These are phyloP conservation scores for Encephalitozoon intestinalis DNA, from an alignment of 371 early-diverging fungal species.

Conservation along the genomic window DNA sequence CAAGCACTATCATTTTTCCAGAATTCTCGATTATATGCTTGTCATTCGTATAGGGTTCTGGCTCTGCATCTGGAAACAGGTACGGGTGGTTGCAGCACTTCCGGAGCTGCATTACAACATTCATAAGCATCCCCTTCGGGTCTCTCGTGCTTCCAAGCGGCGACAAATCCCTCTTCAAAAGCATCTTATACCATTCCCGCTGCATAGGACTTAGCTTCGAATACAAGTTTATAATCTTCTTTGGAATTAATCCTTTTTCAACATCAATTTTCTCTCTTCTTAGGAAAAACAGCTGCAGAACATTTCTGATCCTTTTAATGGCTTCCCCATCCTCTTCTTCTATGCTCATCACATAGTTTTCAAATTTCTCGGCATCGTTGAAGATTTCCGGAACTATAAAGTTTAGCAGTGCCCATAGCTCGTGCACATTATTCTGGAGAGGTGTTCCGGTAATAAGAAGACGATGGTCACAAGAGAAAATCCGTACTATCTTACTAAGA, in stretches of 20 bases:
- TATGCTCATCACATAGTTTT: slow-evolving; percentile 82
- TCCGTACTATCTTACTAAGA: slow-evolving; percentile 78
- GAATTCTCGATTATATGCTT: slow-evolving; percentile 86
- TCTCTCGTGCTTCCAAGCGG: slow-evolving; percentile 67
- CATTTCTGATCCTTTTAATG: slow-evolving; percentile 87
- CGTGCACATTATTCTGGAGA: slow-evolving; percentile 90
- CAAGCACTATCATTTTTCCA: slow-evolving; percentile 93
- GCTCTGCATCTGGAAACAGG: slow-evolving; percentile 79
- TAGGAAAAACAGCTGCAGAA: slow-evolving; percentile 82
- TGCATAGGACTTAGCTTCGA: slow-evolving; percentile 86
- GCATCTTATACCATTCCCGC: slow-evolving; percentile 82
- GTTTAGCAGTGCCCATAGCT: slow-evolving; percentile 93
- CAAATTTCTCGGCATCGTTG: slow-evolving; percentile 75
- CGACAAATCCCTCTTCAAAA: slow-evolving; percentile 85
- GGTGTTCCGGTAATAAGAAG: slow-evolving; percentile 96
- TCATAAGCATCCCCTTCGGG: slow-evolving; percentile 73
- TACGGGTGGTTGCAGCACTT: slow-evolving; percentile 97
- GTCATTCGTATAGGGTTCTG: slow-evolving; percentile 72
- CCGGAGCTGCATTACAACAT: slow-evolving; percentile 97
- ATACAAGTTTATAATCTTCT: slow-evolving; percentile 83
- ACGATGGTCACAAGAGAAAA: slow-evolving; percentile 73
- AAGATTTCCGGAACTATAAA: slow-evolving; percentile 91
- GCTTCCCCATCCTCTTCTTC: slow-evolving; percentile 88
- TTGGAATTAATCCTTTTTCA: slow-evolving; percentile 84
- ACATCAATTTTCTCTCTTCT: slow-evolving; percentile 93